Evolutionary conservation across 148 eudicot genomes (phyloP).

Genomic region (Arctostaphylos glauca): DNA sequence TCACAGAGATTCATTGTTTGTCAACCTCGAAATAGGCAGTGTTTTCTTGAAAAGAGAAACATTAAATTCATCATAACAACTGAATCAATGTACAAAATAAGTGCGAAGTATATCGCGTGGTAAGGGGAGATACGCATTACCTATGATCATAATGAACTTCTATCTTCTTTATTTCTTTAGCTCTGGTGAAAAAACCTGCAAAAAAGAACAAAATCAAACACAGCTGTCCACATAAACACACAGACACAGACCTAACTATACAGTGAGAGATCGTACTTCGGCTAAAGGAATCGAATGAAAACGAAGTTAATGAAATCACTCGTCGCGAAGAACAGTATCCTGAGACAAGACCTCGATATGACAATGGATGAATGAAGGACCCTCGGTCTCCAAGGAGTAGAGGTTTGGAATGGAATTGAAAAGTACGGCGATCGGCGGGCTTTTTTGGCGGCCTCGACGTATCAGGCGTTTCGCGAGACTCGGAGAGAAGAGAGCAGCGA

Average conservation of each 20-base stretch:
- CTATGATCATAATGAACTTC: constrained; percentile 64
- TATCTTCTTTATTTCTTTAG: constrained; percentile 63
- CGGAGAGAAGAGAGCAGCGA: constrained; percentile 5
- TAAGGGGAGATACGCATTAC: constrained; percentile 25
- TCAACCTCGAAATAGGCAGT: not conserved
- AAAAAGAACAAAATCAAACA: not conserved
- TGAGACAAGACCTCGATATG: constrained; percentile 7
- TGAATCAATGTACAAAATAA: not conserved
- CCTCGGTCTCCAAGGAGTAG: constrained; percentile 1
- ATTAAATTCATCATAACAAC: not conserved
- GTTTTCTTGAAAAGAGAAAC: not conserved
- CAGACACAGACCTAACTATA: not conserved
- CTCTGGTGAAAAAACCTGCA: constrained; percentile 72
- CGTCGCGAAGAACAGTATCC: not conserved
- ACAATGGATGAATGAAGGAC: not conserved
- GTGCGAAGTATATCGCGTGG: not conserved
- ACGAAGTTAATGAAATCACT: constrained; percentile 17
- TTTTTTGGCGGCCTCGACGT: not conserved
- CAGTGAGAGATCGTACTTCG: constrained; percentile 37
- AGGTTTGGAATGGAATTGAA: not conserved
- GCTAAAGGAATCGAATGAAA: constrained; percentile 24
- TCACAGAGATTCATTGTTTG: not conserved
- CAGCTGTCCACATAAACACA: not conserved
- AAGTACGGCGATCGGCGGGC: not conserved
- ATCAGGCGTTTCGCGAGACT: not conserved